Evolutionary conservation across 2,329 filamentous ascomycete species (phyloP).

Genomic region (Magnaporthiopsis incrustans): DNA sequence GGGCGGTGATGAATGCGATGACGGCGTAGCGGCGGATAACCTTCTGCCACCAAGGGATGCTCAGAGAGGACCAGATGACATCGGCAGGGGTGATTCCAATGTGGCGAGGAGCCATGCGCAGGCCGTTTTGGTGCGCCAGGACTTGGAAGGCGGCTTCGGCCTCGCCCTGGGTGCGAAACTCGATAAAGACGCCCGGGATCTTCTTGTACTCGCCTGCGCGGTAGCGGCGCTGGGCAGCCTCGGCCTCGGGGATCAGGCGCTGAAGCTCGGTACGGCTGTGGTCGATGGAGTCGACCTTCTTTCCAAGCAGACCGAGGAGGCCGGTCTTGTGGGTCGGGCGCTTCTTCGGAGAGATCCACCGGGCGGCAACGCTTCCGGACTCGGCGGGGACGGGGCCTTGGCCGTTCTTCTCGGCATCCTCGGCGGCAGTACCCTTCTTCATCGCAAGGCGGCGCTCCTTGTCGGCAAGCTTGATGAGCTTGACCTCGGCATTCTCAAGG

Average conservation of each 20-base stretch:
- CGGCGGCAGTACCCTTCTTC: constrained; percentile 49
- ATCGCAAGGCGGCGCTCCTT: constrained; percentile 58
- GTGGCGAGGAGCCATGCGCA: constrained; percentile 80
- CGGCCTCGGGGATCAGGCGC: constrained; percentile 64
- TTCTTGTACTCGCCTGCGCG: constrained; percentile 55
- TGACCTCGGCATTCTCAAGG: constrained; percentile 80
- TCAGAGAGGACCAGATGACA: constrained; percentile 80
- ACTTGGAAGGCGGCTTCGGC: constrained; percentile 84
- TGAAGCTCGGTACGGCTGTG: constrained; percentile 76
- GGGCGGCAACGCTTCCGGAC: constrained; percentile 62
- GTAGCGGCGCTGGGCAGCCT: constrained; percentile 60
- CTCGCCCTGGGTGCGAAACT: constrained; percentile 74
- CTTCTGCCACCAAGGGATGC: constrained; percentile 79
- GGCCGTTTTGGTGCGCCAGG: constrained; percentile 75
- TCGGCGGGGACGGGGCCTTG: constrained; percentile 53
- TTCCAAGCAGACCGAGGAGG: constrained; percentile 61
- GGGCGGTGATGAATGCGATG: constrained; percentile 61
- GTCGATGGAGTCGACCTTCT: constrained; percentile 91
- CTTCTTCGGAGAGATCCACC: constrained; percentile 65
- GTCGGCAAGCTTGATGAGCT: constrained; percentile 74
- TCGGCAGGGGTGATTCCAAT: constrained; percentile 77
- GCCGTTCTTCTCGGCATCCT: constrained; percentile 12
- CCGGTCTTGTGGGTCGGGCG: constrained; percentile 70
- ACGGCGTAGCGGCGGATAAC: constrained; percentile 64
- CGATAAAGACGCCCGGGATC: constrained; percentile 77